Evolutionary conservation across 768 basidiomycete genomes (phyloP), one percentile per base, ranked within the genome.

Genomic region (Tylopilus sp.): DNA sequence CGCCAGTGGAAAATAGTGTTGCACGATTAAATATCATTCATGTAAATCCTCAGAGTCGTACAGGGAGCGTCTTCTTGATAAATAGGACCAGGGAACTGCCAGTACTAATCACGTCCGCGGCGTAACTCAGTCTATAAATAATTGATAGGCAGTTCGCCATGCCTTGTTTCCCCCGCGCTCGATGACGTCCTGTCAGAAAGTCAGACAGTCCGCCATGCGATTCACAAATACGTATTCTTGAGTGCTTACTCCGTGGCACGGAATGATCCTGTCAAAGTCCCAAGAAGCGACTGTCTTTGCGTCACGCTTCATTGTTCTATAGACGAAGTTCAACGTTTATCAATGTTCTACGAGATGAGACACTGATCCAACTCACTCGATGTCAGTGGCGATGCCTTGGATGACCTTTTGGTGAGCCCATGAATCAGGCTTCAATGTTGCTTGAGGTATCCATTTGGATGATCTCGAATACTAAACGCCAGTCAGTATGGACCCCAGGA

Each of bases 221-320:
- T 17, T 29, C 14, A n/a, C 61, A 40, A 14, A 34, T 49, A 13
- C 8, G 8, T 16, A 21, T 25, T 31, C n/a, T 19, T 34, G 13
- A 48, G 36, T 24, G 59, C 75, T 54, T 49, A 78, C 79, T 25
- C 78, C 80, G 66, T 89, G 87, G 57, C 87, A 89, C 52, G 86
- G 85, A 40, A 89, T 88, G 57, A 89, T 84, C 40, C 83, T 73
- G 6, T 84, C 76, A 62, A 89, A 88, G 58, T 85, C 82, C 91
- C 91, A 92, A 0, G 68, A 75, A 1, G 80, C 75, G 3, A 92
- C 88, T 2, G 76, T 82, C 59, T 76, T 79, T 6, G 79, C 83
- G 56, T 87, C 84, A 21, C 79, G 74, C 41, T 74, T 75, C 86
- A 89, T 89, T 16, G 71, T 71, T 42, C 76, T 77, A 58, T 19